Conservation (phyloP, 23 red algal genomes). For the Agarophyton chilense region DNA sequence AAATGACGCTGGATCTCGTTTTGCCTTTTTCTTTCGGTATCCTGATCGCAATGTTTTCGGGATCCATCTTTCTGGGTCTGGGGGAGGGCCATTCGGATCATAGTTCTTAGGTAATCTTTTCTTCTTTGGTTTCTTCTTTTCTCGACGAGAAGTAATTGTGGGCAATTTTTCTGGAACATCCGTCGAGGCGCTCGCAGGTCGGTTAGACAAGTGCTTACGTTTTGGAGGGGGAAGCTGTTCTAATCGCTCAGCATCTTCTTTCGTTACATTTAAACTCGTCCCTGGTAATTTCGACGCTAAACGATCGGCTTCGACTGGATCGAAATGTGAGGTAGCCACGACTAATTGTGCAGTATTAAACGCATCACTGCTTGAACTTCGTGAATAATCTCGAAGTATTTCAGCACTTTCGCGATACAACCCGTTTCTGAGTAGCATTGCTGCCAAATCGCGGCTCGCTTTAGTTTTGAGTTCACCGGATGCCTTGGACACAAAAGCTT, state of each 20-base stretch:
- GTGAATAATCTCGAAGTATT: conserved; percentile 6
- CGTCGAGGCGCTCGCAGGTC: neutral
- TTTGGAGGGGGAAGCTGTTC: conserved; percentile 63
- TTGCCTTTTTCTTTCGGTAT: conserved; percentile 65
- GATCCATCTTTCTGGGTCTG: conserved; percentile 77
- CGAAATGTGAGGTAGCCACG: conserved; percentile 67
- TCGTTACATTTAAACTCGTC: neutral
- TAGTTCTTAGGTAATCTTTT: conserved; percentile 74
- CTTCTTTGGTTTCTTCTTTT: conserved; percentile 72
- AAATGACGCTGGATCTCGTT: conserved; percentile 43
- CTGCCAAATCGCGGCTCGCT: conserved; percentile 41
- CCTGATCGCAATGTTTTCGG: conserved; percentile 62
- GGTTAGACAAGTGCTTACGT: conserved; percentile 37
- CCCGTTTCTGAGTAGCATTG: conserved; percentile 43
- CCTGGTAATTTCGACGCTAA: conserved; percentile 8
- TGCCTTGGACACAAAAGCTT: neutral
- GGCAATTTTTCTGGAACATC: neutral
- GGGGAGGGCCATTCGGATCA: conserved; percentile 70
- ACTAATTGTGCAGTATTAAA: conserved; percentile 44
- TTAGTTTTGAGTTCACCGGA: neutral
- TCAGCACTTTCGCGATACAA: conserved; percentile 51
- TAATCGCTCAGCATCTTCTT: conserved; percentile 36
- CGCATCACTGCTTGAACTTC: neutral
- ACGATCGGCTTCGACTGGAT: conserved; percentile 46
- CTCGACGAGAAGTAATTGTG: neutral